Evolutionary conservation across 805 yeast genomes (phyloP).

Genomic region (Ogataea siamensis): DNA sequence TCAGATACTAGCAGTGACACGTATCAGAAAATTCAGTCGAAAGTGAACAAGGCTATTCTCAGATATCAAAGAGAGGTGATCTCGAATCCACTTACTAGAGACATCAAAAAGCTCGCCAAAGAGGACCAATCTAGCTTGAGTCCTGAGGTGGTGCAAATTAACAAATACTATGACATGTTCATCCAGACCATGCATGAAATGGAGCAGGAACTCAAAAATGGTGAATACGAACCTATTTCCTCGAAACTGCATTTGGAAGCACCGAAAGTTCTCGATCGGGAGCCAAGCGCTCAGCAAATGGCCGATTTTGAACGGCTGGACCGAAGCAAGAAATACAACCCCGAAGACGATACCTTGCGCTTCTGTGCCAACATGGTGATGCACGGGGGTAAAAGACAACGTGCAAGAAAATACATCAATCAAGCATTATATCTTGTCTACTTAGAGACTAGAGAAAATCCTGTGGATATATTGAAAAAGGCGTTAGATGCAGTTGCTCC

Average conservation of each 20-base stretch:
- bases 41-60: conserved; percentile 3
- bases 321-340: conserved; percentile 55
- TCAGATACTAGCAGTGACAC: neutral
- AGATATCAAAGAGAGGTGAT: conserved; percentile 5
- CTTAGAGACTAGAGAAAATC: conserved; percentile 72
- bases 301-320: conserved; percentile 51
- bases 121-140: conserved; percentile 28
- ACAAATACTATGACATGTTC: conserved; percentile 31
- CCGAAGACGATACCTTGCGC: conserved; percentile 67
- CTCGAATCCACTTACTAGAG: conserved; percentile 9
- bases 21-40: conserved; percentile 7
- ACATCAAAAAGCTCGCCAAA: conserved; percentile 12
- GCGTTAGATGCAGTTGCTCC: conserved; percentile 85
- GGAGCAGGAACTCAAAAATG: conserved; percentile 27
- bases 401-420: conserved; percentile 69
- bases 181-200: conserved; percentile 31
- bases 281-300: conserved; percentile 64
- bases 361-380: conserved; percentile 83
- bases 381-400: conserved; percentile 86
- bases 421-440: conserved; percentile 79
- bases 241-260: conserved; percentile 19
- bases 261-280: conserved; percentile 37
- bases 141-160: conserved; percentile 24
- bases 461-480: conserved; percentile 69
- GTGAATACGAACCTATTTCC: conserved; percentile 23